Base-by-base conservation (phyloP, 345 rosid species). In the Luvunga scandens region DNA sequence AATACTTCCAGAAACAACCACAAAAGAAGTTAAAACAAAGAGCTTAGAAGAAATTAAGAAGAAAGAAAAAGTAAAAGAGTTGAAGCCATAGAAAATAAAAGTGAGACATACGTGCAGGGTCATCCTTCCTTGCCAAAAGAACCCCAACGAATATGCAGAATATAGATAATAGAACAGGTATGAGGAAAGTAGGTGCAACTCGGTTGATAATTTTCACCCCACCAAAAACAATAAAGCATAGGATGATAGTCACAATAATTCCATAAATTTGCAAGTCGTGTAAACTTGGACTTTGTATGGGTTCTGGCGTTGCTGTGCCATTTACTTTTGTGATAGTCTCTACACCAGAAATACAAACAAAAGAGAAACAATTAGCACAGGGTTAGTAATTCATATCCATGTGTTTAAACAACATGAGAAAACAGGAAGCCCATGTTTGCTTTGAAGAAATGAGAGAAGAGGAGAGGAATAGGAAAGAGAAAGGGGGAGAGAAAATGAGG, bases 201-300 rank as follows among this genome's bases (percentile, higher is more conserved):
- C 98, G 91, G 79, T 97, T 97, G 89, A 97, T 97, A 85, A 94
- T 94, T 90, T 94, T 97, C 85, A 94, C 99, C 12, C 98, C 99
- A 71, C 99, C 98, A 84, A 97, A 97, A 81, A 97, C 99, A 81
- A 97, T 91, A 88, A 97, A 88, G 92, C 98, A 91, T 42, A 97
- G 86, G 78, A 94, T 64, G 80, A 97, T 84, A 45, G 99, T 93
- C 84, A 97, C 91, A 76, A 93, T 90, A 79, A 97, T 88, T 82
- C 99, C 99, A 84, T 97, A 97, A 78, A 97, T 78, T 86, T 97
- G 99, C 81, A 97, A 84, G 84, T 97, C 98, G 79, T 97, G 99
- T 72, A 92, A 83, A 86, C 90, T 97, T 79, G 93, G 88, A 84
- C 92, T 92, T 71, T 91, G 80, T 70, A 91, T 90, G 75, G 88